Evolutionary conservation across 2,329 filamentous ascomycete genomes (phyloP).

Genomic region (Aspergillus jensenii): DNA sequence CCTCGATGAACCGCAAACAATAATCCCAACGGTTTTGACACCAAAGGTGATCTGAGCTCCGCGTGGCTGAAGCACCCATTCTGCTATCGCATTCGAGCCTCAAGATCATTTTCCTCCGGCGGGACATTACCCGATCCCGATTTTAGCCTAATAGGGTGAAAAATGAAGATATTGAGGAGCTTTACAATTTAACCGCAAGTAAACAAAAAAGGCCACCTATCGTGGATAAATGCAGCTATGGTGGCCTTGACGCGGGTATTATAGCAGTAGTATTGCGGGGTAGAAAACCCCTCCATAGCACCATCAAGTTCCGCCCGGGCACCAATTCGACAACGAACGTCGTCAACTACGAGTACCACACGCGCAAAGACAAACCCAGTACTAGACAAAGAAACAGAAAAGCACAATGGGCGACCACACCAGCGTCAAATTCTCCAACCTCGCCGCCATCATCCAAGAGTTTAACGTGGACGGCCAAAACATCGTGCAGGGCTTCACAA

Average conservation of each 20-base stretch:
- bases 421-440: slow-evolving; percentile 41
- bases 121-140: not conserved
- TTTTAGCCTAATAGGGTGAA: slow-evolving; percentile 7
- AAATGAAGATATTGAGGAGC: not conserved
- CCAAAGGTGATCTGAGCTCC: not conserved
- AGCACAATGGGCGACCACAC: slow-evolving; percentile 13
- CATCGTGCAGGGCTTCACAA: slow-evolving; percentile 85
- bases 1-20: not conserved
- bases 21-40: not conserved
- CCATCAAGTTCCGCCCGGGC: not conserved
- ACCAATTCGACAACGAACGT: not conserved
- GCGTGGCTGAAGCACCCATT: not conserved
- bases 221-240: not conserved
- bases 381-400: not conserved
- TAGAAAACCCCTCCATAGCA: slow-evolving; percentile 3
- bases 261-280: not conserved
- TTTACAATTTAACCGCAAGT: slow-evolving; percentile 6
- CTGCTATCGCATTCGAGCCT: not conserved
- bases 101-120: not conserved
- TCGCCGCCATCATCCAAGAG: slow-evolving; percentile 59
- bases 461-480: slow-evolving; percentile 76
- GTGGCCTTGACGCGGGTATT: not conserved
- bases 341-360: not conserved
- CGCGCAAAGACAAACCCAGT: not conserved
- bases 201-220: not conserved